Evolutionary conservation across 768 basidiomycete genomes (phyloP).

Genomic region (Collybia sp.): DNA sequence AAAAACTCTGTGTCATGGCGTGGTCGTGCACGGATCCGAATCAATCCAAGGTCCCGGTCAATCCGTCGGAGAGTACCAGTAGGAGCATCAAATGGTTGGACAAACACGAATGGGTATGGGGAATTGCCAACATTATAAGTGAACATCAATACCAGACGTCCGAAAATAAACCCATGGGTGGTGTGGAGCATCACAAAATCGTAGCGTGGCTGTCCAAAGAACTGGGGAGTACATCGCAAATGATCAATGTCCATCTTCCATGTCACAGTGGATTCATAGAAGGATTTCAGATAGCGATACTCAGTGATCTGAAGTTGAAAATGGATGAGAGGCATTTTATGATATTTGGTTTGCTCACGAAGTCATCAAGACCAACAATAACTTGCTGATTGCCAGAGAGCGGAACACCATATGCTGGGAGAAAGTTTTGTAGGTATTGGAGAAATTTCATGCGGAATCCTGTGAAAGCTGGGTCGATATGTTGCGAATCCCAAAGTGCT

Average conservation of each 20-base stretch:
- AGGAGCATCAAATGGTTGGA: not conserved
- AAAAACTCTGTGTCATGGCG: not conserved
- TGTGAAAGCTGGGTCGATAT: not conserved
- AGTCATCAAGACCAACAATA: too few species aligned
- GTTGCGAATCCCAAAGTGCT: slow-evolving; percentile 1
- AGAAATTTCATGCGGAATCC: slow-evolving; percentile 1
- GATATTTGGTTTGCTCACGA: too few species aligned
- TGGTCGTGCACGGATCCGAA: not conserved
- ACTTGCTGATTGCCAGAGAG: too few species aligned
- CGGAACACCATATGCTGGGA: too few species aligned
- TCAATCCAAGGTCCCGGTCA: not conserved
- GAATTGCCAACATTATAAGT: not conserved
- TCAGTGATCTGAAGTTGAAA: not conserved
- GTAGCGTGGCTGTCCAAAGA: not conserved
- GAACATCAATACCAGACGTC: not conserved
- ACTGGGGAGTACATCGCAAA: not conserved
- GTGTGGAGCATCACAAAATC: not conserved
- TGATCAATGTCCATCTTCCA: not conserved
- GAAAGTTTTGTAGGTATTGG: slow-evolving; percentile 11
- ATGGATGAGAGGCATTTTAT: too few species aligned
- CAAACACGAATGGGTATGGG: not conserved
- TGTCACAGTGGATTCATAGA: not conserved
- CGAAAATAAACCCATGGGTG: not conserved
- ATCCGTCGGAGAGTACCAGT: not conserved
- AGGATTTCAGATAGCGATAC: not conserved